phyloP scores from a whole-genome alignment of 2,329 filamentous ascomycete genomes.

The Cordyceps tenuipes region DNA sequence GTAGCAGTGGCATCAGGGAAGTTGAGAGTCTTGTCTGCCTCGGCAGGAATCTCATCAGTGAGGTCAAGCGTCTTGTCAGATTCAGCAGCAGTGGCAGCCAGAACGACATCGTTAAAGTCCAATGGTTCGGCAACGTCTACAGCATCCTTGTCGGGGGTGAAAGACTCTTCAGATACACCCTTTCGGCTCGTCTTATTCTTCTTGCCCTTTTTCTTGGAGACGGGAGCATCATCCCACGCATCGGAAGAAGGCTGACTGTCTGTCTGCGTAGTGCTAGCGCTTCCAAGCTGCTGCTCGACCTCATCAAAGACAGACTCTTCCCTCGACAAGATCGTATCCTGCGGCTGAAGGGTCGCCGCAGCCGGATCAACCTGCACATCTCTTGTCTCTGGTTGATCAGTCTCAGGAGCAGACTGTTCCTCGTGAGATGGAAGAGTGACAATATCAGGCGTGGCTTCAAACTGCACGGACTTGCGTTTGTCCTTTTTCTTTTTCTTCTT shows the following conservation, averaged over 20 bases:
- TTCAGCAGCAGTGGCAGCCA: not conserved
- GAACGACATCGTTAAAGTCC: not conserved
- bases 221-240: constrained; percentile 13
- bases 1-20: not conserved
- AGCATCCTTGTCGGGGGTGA: not conserved
- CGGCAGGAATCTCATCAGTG: not conserved
- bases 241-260: constrained; percentile 17
- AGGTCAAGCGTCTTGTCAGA: not conserved
- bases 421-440: not conserved
- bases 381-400: constrained; percentile 2
- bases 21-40: not conserved
- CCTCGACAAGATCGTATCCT: constrained; percentile 24
- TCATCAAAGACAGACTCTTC: constrained; percentile 21
- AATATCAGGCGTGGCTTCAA: constrained; percentile 12
- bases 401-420: not conserved
- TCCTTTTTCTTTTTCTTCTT: constrained; percentile 15
- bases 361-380: constrained; percentile 1
- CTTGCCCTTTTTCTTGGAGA: constrained; percentile 27
- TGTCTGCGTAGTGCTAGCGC: constrained; percentile 18
- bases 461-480: constrained; percentile 17
- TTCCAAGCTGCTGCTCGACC: constrained; percentile 18
- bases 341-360: constrained; percentile 15
- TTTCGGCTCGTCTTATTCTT: constrained; percentile 24
- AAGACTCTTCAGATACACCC: constrained; percentile 6
- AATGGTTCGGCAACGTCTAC: not conserved